Conservation (phyloP, 108 stramenopile genomes). For the Cyclotella kingstonii region DNA sequence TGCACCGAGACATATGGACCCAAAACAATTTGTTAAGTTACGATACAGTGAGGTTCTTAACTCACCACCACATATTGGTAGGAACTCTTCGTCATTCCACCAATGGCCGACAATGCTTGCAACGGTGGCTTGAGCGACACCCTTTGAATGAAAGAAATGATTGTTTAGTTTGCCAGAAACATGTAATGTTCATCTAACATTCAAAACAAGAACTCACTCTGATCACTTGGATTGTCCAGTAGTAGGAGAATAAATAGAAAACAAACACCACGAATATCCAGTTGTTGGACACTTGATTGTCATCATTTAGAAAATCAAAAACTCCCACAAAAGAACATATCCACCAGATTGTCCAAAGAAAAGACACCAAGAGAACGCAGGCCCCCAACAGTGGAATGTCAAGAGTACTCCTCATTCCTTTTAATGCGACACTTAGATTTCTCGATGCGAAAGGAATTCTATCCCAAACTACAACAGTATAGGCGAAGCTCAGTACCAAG, state of each 20-base stretch:
- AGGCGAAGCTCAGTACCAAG: slow-evolving; percentile 21
- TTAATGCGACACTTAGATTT: slow-evolving; percentile 49
- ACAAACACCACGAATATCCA: slow-evolving; percentile 40
- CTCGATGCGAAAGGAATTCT: slow-evolving; percentile 49
- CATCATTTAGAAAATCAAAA: slow-evolving; percentile 50
- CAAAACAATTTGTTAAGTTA: slow-evolving; percentile 58
- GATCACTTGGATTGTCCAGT: slow-evolving; percentile 66
- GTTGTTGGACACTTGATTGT: slow-evolving; percentile 33
- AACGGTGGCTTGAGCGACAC: slow-evolving; percentile 57
- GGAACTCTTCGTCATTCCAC: slow-evolving; percentile 58
- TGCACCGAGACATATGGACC: slow-evolving; percentile 78
- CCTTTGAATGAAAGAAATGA: slow-evolving; percentile 10
- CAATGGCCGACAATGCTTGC: slow-evolving; percentile 83
- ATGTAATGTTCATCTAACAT: neutral
- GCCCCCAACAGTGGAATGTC: slow-evolving; percentile 52
- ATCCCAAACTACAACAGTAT: slow-evolving; percentile 48
- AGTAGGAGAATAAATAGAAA: slow-evolving; percentile 56
- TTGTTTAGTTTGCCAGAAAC: slow-evolving; percentile 4
- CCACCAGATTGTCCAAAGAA: slow-evolving; percentile 64
- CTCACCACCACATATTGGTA: slow-evolving; percentile 52
- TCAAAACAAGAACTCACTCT: slow-evolving; percentile 44
- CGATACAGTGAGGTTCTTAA: slow-evolving; percentile 43
- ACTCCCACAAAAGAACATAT: slow-evolving; percentile 68
- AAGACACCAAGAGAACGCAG: slow-evolving; percentile 33
- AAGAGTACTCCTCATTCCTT: slow-evolving; percentile 42